These are phyloP conservation scores for Phellopilus nigrolimitatus DNA, from an alignment of 1,284 basidiomycete genomes.

Conservation along the genomic window DNA sequence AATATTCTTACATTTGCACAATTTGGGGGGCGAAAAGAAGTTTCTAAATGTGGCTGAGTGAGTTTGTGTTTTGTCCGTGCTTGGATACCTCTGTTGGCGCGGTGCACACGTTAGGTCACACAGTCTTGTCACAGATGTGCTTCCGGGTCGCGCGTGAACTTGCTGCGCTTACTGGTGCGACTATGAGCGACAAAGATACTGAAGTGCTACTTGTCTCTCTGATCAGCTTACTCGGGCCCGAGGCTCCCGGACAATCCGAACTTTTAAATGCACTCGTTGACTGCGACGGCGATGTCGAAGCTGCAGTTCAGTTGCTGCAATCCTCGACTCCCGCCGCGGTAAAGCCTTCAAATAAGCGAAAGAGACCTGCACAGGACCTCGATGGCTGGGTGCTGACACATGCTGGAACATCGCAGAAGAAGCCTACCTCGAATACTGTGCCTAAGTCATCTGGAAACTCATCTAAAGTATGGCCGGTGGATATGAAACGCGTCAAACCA, in stretches of 20 bases:
- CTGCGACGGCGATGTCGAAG: conserved; percentile 54
- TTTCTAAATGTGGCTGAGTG: no score
- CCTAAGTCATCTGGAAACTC: background rate
- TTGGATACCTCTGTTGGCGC: no score
- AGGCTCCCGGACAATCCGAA: conserved; percentile 32
- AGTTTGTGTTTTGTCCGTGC: no score
- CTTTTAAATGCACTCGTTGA: conserved; percentile 61
- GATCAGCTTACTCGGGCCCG: conserved; percentile 48
- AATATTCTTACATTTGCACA: no score
- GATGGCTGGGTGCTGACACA: conserved; percentile 46
- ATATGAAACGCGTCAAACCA: conserved; percentile 15
- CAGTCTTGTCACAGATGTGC: no score
- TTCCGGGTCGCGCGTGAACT: no score
- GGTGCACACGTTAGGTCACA: no score
- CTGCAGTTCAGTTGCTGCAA: conserved; percentile 45
- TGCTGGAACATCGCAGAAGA: conserved; percentile 19
- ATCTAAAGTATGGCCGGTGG: background rate
- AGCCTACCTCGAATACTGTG: background rate
- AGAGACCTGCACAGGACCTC: conserved; percentile 39
- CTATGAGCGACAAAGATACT: conserved; percentile 42
- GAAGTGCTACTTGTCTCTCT: conserved; percentile 65
- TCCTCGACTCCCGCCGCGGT: conserved; percentile 11
- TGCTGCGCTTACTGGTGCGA: no score
- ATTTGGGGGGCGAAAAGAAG: no score
- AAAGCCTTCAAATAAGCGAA: conserved; percentile 32